Percentiles rank a stretch among this genome's conserved stretches.
Conservation (phyloP, 768 basidiomycete genomes). For the Pulveroboletus ravenelii region DNA sequence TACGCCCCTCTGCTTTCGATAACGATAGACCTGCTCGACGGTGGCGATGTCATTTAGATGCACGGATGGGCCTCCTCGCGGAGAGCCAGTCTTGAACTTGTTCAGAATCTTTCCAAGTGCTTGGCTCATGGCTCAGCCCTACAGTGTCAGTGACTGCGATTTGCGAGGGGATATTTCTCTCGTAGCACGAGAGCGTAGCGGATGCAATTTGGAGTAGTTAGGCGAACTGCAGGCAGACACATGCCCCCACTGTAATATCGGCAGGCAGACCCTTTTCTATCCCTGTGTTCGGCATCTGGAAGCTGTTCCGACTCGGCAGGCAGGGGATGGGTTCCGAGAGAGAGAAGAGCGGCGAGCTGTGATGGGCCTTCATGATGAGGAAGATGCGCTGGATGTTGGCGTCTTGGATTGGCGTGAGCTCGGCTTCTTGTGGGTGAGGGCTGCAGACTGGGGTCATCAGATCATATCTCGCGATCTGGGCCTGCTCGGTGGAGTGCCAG, state of each 20-base stretch:
- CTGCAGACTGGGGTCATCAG: too few species aligned
- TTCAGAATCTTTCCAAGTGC: slow-evolving; percentile 11
- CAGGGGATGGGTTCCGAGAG: slow-evolving; percentile 5
- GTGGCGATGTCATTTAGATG: slow-evolving; percentile 5
- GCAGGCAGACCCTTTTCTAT: slow-evolving; percentile 22
- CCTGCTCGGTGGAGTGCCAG: slow-evolving; percentile 12
- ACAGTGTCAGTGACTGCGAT: too few species aligned
- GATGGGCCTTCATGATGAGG: slow-evolving; percentile 23
- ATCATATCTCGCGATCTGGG: slow-evolving; percentile 33
- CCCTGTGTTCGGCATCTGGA: slow-evolving; percentile 21
- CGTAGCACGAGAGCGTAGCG: slow-evolving; percentile 19
- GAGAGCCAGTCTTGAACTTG: slow-evolving; percentile 12
- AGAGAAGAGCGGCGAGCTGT: slow-evolving; percentile 18
- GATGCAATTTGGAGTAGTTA: slow-evolving; percentile 23
- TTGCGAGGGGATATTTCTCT: too few species aligned
- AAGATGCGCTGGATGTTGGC: slow-evolving; percentile 17
- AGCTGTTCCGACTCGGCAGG: slow-evolving; percentile 12
- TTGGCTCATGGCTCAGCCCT: slow-evolving; percentile 4
- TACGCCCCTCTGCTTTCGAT: slow-evolving; percentile 74
- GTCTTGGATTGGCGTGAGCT: slow-evolving; percentile 24
- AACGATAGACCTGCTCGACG: slow-evolving; percentile 41
- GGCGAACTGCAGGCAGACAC: slow-evolving; percentile 29
- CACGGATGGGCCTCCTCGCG: background rate
- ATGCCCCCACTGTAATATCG: slow-evolving; percentile 15
- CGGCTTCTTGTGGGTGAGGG: too few species aligned